Evolutionary conservation across 129 eudicot species (phyloP), one percentile per base, ranked within the genome.

Genomic region (Sambucus nigra): DNA sequence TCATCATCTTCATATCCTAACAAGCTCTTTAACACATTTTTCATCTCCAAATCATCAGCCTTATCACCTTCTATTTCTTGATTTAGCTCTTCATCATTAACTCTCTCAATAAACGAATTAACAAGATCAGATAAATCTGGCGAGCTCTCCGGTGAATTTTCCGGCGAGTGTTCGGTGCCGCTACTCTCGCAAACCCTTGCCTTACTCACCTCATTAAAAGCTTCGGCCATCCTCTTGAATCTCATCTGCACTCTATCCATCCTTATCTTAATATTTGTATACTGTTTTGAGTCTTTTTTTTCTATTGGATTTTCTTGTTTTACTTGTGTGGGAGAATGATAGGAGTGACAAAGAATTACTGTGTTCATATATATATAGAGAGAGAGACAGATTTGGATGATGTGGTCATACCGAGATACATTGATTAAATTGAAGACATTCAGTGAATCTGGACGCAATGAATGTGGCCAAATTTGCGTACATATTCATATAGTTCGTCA

Each of bases 81-180:
- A 22, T 60, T 72, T 12, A 18, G 13, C 33, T 51, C 71, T 35
- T 66, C 69, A 7, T 29, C 65, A 14, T 41, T 55, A n/a, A n/a
- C 80, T 7, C 73, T 64, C 40, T 89, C 88, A 1, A 84, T 46
- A 46, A 76, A 89, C 10, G 94, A 83, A 25, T 80, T 80, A 0
- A 88, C 87, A 47, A 88, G 77, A 67, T 77, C 92, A 3, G 82
- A 80, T 41, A 88, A 69, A 69, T 78, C 87, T 35, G 56, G 40
- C 16, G 70, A 61, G 49, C 64, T 76, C 17, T 26, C 67, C n/a
- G n/a, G n/a, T n/a, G n/a, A n/a, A 0, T n/a, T 25, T 10, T 13
- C 67, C 17, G 61, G 55, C 7, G 76, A 69, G 58, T 81, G 86
- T 72, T 83, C 94, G 76, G 75, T 74, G 19, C 82, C 80, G 47